phyloP scores from a whole-genome alignment of 108 stramenopile species.

The Schizochytrium sp. region DNA sequence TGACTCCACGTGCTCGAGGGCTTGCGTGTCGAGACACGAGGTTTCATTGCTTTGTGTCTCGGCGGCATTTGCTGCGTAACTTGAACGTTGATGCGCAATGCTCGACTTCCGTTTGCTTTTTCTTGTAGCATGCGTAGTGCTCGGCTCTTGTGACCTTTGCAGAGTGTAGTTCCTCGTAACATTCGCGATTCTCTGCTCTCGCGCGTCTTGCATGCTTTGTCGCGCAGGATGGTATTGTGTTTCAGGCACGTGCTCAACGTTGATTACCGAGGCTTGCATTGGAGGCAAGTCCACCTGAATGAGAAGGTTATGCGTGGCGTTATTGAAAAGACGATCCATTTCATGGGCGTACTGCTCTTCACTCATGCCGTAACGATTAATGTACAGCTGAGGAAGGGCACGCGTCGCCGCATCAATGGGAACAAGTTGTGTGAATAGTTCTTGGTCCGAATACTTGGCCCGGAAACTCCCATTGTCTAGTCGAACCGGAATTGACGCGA shows the following conservation, averaged over 20 bases:
- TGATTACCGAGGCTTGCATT: not conserved
- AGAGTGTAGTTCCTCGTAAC: too few relatives aligned
- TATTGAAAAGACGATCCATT: not conserved
- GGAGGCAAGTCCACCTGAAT: not conserved
- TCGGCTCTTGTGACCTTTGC: too few relatives aligned
- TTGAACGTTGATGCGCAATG: too few relatives aligned
- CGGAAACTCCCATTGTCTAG: not conserved
- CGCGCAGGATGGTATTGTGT: too few relatives aligned
- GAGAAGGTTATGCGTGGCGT: conserved; percentile 38
- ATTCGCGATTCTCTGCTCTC: too few relatives aligned
- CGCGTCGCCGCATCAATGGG: not conserved
- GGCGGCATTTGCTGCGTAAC: too few relatives aligned
- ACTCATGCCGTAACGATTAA: not conserved
- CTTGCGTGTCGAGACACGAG: too few relatives aligned
- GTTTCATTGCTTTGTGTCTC: too few relatives aligned
- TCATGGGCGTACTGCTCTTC: not conserved
- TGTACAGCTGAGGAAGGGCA: not conserved
- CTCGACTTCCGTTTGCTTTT: too few relatives aligned
- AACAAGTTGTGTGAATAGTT: not conserved
- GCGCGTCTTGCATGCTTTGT: too few relatives aligned
- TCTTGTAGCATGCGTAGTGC: too few relatives aligned
- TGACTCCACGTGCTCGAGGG: not conserved
- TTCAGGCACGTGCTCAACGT: not conserved
- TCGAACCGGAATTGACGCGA: conserved; percentile 61
- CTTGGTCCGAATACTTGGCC: too few relatives aligned